phyloP scores from a whole-genome alignment of 805 yeast genomes.

The Debaryomyces prosopidis region DNA sequence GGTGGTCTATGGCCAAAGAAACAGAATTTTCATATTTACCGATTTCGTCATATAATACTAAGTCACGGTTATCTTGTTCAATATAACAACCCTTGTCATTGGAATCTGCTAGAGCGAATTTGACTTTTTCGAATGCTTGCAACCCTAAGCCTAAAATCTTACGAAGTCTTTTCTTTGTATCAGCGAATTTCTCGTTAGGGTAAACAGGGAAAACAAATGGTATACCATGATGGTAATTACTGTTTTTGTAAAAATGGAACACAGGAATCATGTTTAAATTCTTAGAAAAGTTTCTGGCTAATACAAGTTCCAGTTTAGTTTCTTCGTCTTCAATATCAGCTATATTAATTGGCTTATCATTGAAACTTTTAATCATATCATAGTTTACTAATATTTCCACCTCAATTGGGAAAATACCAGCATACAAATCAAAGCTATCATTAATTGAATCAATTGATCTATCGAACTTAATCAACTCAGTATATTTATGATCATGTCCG shows the following conservation, averaged over 20 bases:
- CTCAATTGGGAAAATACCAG: constrained; percentile 45
- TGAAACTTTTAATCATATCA: constrained; percentile 31
- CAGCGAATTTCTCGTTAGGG: constrained; percentile 63
- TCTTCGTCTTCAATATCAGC: constrained; percentile 27
- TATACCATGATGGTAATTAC: constrained; percentile 70
- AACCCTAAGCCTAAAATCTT: constrained; percentile 72
- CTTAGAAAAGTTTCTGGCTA: constrained; percentile 24
- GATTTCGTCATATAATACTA: constrained; percentile 57
- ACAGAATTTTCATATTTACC: constrained; percentile 40
- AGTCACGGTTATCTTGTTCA: constrained; percentile 51
- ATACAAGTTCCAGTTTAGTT: constrained; percentile 21
- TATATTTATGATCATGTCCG: constrained; percentile 39
- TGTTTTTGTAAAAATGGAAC: constrained; percentile 73
- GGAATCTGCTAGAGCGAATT: constrained; percentile 55
- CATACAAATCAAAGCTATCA: constrained; percentile 37
- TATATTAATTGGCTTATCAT: constrained; percentile 17
- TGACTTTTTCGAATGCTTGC: constrained; percentile 76
- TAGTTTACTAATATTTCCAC: constrained; percentile 37
- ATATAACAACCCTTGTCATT: constrained; percentile 44
- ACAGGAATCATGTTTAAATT: constrained; percentile 57
- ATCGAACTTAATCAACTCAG: constrained; percentile 38
- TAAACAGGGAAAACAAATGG: constrained; percentile 78
- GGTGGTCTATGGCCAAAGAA: constrained; percentile 80
- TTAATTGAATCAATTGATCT: constrained; percentile 32
- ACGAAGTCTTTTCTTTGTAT: constrained; percentile 68